A percentile compares a stretch with the other conserved stretches of the same genome.
These are phyloP conservation scores for Alloteropsis semialata DNA, from an alignment of 176 grass and related monocot genomes.

Conservation along the genomic window DNA sequence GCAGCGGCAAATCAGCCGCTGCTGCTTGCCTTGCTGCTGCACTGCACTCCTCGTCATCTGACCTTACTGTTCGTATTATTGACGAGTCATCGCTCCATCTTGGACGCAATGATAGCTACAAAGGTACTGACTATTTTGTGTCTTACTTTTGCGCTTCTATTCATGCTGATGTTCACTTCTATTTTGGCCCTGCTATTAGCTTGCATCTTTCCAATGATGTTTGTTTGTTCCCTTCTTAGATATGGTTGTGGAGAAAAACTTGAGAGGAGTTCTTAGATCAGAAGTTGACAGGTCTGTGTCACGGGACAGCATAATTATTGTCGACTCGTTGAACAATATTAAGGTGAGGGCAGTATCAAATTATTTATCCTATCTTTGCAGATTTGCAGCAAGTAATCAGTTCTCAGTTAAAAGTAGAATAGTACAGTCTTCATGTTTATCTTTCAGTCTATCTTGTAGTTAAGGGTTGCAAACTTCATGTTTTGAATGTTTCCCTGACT, in stretches of 20 bases:
- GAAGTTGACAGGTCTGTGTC: conserved; percentile 92
- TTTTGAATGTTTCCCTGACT: neutral
- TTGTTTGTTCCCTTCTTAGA: conserved; percentile 44
- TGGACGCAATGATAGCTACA: conserved; percentile 81
- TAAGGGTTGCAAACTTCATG: neutral
- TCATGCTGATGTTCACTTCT: neutral
- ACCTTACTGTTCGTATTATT: conserved; percentile 54
- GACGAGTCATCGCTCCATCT: conserved; percentile 89
- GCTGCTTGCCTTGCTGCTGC: conserved; percentile 51
- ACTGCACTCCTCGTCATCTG: conserved; percentile 29
- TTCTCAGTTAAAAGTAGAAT: neutral
- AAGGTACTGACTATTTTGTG: conserved; percentile 23
- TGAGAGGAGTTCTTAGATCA: conserved; percentile 91
- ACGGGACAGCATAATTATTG: conserved; percentile 73
- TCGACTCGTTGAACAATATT: conserved; percentile 94
- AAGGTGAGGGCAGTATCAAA: conserved; percentile 49
- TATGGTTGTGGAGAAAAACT: conserved; percentile 91
- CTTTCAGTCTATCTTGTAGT: neutral
- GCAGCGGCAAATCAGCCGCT: conserved; percentile 81
- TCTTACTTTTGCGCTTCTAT: neutral
- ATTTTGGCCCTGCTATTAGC: neutral
- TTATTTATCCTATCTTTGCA: neutral
- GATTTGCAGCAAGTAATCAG: neutral
- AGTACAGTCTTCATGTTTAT: neutral
- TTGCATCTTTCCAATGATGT: neutral